phyloP scores from a whole-genome alignment of 164 flowering plant species.

The Sedum album region DNA sequence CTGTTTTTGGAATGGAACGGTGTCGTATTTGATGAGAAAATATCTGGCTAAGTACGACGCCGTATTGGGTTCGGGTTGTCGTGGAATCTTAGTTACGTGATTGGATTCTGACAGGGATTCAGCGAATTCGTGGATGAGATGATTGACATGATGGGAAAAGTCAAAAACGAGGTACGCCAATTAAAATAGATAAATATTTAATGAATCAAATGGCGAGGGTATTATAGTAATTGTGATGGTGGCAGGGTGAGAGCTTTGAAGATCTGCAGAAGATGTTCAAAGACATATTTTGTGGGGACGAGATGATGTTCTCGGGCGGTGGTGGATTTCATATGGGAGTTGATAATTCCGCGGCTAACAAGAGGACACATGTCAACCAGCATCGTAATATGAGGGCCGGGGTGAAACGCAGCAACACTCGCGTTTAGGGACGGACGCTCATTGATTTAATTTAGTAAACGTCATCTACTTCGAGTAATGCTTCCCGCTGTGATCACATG shows the following conservation, averaged over 20 bases:
- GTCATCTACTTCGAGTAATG: no score
- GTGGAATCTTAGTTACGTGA: no score
- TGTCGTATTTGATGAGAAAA: background rate
- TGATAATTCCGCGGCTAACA: constrained; percentile 20
- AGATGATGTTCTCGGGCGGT: constrained; percentile 12
- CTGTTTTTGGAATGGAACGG: background rate
- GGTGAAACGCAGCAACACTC: constrained; percentile 16
- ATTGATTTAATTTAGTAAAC: no score
- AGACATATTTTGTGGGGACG: constrained; percentile 61
- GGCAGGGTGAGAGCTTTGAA: constrained; percentile 59
- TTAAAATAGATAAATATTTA: no score
- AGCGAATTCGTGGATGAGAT: constrained; percentile 82
- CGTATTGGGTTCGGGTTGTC: no score
- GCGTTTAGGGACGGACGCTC: background rate
- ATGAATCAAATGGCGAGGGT: no score
- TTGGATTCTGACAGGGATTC: constrained; percentile 43
- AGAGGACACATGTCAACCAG: constrained; percentile 29
- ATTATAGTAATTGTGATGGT: no score
- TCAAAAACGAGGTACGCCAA: constrained; percentile 42
- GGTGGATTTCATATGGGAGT: constrained; percentile 7
- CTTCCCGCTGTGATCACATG: no score
- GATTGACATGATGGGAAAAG: constrained; percentile 74
- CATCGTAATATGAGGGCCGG: constrained; percentile 7
- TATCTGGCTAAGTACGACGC: background rate
- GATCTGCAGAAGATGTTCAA: constrained; percentile 81